These are phyloP conservation scores for Pleurotus pulmonarius DNA, from an alignment of 768 basidiomycete genomes.

Conservation along the genomic window DNA sequence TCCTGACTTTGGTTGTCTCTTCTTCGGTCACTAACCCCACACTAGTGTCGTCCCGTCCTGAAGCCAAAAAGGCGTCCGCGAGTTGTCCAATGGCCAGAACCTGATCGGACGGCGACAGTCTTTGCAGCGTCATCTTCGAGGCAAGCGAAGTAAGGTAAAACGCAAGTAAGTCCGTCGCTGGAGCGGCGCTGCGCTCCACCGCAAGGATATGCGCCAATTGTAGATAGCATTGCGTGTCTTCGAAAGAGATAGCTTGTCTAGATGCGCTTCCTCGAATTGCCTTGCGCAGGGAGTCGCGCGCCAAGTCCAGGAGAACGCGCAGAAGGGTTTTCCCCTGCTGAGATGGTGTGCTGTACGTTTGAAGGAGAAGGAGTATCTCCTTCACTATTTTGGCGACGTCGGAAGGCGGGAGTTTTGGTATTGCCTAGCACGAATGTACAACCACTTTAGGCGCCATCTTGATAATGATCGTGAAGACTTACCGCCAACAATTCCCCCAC, in stretches of 20 bases:
- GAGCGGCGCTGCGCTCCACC: conserved; percentile 31
- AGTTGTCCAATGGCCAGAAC: conserved; percentile 42
- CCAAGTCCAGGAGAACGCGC: conserved; percentile 32
- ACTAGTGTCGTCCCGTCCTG: conserved; percentile 29
- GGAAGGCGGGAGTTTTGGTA: conserved; percentile 35
- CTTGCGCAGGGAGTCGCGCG: conserved; percentile 26
- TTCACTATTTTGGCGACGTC: conserved; percentile 48
- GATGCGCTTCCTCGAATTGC: conserved; percentile 14
- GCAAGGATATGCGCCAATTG: conserved; percentile 41
- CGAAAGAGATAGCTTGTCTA: conserved; percentile 27
- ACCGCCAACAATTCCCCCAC: conserved; percentile 49
- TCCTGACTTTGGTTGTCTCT: conserved; percentile 32
- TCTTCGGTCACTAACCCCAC: conserved; percentile 16
- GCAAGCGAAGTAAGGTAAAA: conserved; percentile 45
- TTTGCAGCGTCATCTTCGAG: conserved; percentile 44
- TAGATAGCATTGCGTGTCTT: conserved; percentile 37
- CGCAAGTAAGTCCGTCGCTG: conserved; percentile 43
- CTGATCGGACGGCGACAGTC: conserved; percentile 39
- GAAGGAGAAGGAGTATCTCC: conserved; percentile 48
- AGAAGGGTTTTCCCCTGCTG: conserved; percentile 14
- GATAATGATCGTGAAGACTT: conserved; percentile 11
- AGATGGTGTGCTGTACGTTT: conserved; percentile 31
- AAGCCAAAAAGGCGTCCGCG: conserved; percentile 35
- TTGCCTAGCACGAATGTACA: conserved; percentile 35
- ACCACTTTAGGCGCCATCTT: background rate